A percentile compares a stretch with the other conserved stretches of the same genome.
Evolutionary conservation across 1,139 yeast genomes (phyloP).

Genomic region (Sugiyamaella xylanicola): DNA sequence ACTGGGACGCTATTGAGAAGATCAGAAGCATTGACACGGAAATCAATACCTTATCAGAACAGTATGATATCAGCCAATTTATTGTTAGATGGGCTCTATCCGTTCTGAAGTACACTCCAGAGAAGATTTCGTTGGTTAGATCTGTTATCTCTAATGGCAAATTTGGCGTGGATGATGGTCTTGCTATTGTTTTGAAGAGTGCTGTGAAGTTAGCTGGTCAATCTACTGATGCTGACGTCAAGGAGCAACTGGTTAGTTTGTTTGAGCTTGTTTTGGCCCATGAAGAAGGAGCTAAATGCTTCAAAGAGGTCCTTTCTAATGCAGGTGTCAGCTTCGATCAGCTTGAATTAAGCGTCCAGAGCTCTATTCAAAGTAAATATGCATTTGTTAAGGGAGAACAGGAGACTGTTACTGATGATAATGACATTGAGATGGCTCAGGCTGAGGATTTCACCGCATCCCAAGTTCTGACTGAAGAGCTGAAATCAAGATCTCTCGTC

Average conservation of each 20-base stretch:
- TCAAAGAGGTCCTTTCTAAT: slow-evolving; percentile 37
- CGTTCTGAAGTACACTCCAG: slow-evolving; percentile 29
- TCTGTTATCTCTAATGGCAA: slow-evolving; percentile 33
- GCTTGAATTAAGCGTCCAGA: slow-evolving; percentile 69
- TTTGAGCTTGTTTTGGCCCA: slow-evolving; percentile 15
- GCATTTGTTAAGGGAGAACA: slow-evolving; percentile 4
- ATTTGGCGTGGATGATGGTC: slow-evolving; percentile 25
- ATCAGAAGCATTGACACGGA: slow-evolving; percentile 33
- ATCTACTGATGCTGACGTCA: slow-evolving; percentile 4
- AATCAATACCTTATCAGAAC: slow-evolving; percentile 33
- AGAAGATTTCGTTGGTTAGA: slow-evolving; percentile 32
- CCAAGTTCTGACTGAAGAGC: slow-evolving; percentile 8
- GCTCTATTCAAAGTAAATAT: slow-evolving; percentile 31
- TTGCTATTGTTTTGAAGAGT: slow-evolving; percentile 23
- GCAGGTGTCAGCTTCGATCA: slow-evolving; percentile 51
- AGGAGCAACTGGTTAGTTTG: slow-evolving; percentile 8
- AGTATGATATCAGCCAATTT: slow-evolving; percentile 39
- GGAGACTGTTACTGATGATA: slow-evolving; percentile 21
- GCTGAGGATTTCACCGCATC: slow-evolving; percentile 34
- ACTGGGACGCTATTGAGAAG: slow-evolving; percentile 33
- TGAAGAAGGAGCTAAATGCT: slow-evolving; percentile 10
- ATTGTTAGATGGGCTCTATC: slow-evolving; percentile 37
- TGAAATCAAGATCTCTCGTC: slow-evolving; percentile 7
- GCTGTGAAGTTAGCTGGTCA: slow-evolving; percentile 21
- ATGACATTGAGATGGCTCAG: slow-evolving; percentile 31